Evolutionary conservation across 2,329 filamentous ascomycete genomes (phyloP).

Genomic region (Dactylonectria estremocensis): DNA sequence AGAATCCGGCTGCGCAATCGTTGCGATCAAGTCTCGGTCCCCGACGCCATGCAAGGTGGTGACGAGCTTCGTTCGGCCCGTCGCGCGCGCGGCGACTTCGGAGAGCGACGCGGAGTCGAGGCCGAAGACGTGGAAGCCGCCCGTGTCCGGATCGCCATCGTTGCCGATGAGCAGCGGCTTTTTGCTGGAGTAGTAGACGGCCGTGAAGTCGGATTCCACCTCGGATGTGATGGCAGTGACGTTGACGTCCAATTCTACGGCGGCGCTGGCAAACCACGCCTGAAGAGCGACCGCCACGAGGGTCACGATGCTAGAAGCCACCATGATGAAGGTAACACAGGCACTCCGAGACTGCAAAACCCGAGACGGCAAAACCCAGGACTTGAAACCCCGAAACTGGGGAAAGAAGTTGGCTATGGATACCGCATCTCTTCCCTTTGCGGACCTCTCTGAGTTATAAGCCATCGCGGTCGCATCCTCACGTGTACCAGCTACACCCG

Average conservation of each 20-base stretch:
- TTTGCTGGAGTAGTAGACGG: slow-evolving; percentile 56
- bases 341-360: slow-evolving; percentile 18
- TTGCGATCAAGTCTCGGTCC: slow-evolving; percentile 56
- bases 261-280: slow-evolving; percentile 36
- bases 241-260: slow-evolving; percentile 46
- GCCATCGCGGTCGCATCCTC: slow-evolving; percentile 1
- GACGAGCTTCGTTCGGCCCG: slow-evolving; percentile 63
- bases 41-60: slow-evolving; percentile 56
- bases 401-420: slow-evolving; percentile 8
- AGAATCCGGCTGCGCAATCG: slow-evolving; percentile 61
- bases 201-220: slow-evolving; percentile 60
- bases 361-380: background rate
- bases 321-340: slow-evolving; percentile 36
- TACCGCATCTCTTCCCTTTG: slow-evolving; percentile 3
- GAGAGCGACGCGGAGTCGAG: slow-evolving; percentile 51
- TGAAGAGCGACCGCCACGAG: slow-evolving; percentile 41
- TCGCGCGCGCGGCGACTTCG: slow-evolving; percentile 51
- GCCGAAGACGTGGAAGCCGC: slow-evolving; percentile 59
- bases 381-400: slow-evolving; percentile 4
- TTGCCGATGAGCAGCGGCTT: slow-evolving; percentile 61
- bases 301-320: slow-evolving; percentile 38
- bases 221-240: slow-evolving; percentile 53
- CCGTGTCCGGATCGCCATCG: slow-evolving; percentile 60
- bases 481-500: slow-evolving; percentile 15
- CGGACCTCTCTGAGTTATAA: slow-evolving; percentile 29